Percentiles rank a stretch among this genome's conserved stretches.
These are phyloP conservation scores for Microstegium vimineum DNA, from an alignment of 176 grass and related monocot genomes.

Conservation along the genomic window DNA sequence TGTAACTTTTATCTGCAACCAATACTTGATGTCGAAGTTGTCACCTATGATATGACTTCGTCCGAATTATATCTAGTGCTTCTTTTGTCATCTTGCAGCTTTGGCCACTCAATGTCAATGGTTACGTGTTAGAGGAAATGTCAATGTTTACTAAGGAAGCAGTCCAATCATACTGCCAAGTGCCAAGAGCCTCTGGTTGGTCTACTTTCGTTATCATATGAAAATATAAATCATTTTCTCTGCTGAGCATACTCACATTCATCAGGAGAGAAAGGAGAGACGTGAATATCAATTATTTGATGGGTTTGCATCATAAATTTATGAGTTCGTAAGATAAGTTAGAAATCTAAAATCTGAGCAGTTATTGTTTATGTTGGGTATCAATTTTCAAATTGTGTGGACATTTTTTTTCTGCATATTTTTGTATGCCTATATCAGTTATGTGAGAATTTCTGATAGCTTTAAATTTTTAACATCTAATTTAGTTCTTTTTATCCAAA, in stretches of 20 bases:
- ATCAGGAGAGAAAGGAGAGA: background rate
- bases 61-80: constrained; percentile 15
- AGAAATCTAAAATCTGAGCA: background rate
- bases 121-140: background rate
- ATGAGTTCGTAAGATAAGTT: background rate
- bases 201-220: background rate
- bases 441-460: background rate
- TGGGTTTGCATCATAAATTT: background rate
- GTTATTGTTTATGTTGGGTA: background rate
- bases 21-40: background rate
- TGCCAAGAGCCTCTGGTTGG: background rate
- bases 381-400: background rate
- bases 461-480: background rate
- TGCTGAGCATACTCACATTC: background rate
- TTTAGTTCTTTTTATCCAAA: background rate
- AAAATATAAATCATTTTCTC: background rate
- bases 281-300: background rate
- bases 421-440: background rate
- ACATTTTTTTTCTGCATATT: background rate
- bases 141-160: background rate
- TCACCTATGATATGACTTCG: background rate
- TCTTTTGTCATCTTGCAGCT: background rate
- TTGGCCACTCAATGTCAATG: background rate
- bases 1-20: background rate
- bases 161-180: background rate